A percentile compares a stretch with the other conserved stretches of the same genome.
These are phyloP conservation scores for Aphelidium insulamus DNA, from an alignment of 371 early-diverging fungal genomes.

Conservation along the genomic window DNA sequence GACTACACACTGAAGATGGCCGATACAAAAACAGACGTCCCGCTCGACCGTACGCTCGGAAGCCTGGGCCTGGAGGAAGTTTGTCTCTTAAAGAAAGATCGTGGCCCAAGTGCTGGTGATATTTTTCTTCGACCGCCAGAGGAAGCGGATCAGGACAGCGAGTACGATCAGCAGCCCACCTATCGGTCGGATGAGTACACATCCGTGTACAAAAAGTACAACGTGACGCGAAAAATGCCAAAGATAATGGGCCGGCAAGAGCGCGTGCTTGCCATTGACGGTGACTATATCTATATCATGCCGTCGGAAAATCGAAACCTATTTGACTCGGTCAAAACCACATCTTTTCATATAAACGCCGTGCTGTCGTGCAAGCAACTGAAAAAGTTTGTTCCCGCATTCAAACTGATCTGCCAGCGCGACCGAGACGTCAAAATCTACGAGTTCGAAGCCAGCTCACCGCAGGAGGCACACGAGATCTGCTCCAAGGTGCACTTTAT, in stretches of 20 bases:
- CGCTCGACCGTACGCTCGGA: conserved; percentile 49
- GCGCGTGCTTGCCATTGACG: conserved; percentile 74
- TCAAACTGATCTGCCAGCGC: conserved; percentile 41
- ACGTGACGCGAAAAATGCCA: conserved; percentile 38
- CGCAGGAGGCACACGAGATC: conserved; percentile 28
- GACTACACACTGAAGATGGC: conserved; percentile 61
- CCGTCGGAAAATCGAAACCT: conserved; percentile 56
- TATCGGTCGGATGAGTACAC: conserved; percentile 13
- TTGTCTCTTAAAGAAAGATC: conserved; percentile 38
- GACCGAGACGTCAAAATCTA: conserved; percentile 42
- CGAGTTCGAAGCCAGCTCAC: conserved; percentile 47
- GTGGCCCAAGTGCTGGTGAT: conserved; percentile 23
- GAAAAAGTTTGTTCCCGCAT: conserved; percentile 42
- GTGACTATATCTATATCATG: conserved; percentile 75
- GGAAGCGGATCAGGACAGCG: conserved; percentile 9
- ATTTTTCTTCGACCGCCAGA: conserved; percentile 23
- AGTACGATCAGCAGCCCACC: background rate
- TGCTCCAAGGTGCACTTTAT: conserved; percentile 7
- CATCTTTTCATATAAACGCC: conserved; percentile 51
- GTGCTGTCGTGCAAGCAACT: conserved; percentile 53
- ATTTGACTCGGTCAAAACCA: conserved; percentile 63
- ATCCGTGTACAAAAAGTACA: conserved; percentile 31
- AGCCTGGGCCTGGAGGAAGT: conserved; percentile 39
- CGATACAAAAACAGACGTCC: conserved; percentile 44
- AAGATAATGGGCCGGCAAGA: conserved; percentile 65